Evolutionary conservation across 352 stramenopile species (phyloP).

Genomic region (Pythium apleroticum): DNA sequence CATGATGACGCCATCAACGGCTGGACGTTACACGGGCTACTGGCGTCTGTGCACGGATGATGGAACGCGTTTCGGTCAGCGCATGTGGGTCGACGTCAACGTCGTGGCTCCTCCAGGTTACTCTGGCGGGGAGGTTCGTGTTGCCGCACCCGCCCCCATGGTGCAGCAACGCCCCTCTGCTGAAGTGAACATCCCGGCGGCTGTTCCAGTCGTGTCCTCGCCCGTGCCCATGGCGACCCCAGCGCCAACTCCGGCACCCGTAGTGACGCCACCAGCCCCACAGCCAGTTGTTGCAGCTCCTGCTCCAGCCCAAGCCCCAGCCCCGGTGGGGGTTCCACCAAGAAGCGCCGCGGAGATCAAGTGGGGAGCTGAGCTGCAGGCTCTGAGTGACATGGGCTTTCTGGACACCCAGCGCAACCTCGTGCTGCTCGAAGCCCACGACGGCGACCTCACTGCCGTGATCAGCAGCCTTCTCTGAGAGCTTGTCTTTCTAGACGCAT

Average conservation of each 20-base stretch:
- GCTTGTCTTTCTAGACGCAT: neutral
- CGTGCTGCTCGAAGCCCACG: conserved; percentile 50
- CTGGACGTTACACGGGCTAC: conserved; percentile 86
- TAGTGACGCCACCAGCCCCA: neutral
- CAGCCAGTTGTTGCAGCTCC: neutral
- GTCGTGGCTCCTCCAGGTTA: conserved; percentile 39
- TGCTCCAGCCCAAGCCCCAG: neutral
- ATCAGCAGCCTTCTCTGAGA: conserved; percentile 51
- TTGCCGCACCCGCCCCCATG: conserved; percentile 16
- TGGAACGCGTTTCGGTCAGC: conserved; percentile 83
- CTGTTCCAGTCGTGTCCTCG: conserved; percentile 12
- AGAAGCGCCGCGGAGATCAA: conserved; percentile 42
- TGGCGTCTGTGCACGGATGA: conserved; percentile 84
- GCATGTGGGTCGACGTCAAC: conserved; percentile 88
- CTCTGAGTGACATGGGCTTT: conserved; percentile 74
- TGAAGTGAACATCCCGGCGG: conserved; percentile 18
- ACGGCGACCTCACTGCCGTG: conserved; percentile 67
- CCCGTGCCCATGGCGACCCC: neutral
- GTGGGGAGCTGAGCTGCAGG: conserved; percentile 46
- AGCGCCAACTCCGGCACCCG: neutral
- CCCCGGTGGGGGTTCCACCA: neutral
- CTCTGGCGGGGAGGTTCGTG: conserved; percentile 23
- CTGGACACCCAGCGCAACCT: conserved; percentile 53
- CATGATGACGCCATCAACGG: conserved; percentile 58
- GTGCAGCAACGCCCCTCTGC: conserved; percentile 12